phyloP scores from a whole-genome alignment of 164 flowering plant species.

The Vitis labrusca region DNA sequence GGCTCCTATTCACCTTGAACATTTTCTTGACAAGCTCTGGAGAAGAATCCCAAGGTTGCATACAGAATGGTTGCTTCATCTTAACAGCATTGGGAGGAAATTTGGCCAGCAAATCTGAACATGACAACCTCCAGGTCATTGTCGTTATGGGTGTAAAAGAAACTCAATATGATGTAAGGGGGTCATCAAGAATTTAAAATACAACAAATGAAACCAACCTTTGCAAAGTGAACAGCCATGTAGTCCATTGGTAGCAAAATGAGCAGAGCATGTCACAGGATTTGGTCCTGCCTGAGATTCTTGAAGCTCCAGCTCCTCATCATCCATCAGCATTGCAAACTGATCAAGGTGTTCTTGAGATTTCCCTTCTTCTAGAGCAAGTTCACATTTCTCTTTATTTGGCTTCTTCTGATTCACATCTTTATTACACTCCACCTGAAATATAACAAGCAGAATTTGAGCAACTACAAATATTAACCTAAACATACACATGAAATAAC shows the following conservation, averaged over 20 bases:
- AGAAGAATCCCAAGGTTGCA: conserved; percentile 87
- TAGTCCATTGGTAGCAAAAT: conserved; percentile 43
- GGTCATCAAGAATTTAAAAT: not conserved
- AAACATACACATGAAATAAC: conserved; percentile 8
- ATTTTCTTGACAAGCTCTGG: conserved; percentile 73
- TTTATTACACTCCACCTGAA: conserved; percentile 40
- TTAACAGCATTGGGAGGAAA: conserved; percentile 85
- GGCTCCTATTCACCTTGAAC: conserved; percentile 60
- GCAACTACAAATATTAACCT: not conserved
- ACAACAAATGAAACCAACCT: conserved; percentile 43
- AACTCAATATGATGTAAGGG: not conserved
- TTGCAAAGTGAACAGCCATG: conserved; percentile 85
- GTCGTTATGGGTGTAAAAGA: not conserved
- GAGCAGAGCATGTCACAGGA: conserved; percentile 63
- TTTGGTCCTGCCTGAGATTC: conserved; percentile 72
- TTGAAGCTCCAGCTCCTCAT: conserved; percentile 88
- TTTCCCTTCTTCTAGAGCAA: conserved; percentile 45
- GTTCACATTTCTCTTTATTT: conserved; percentile 53
- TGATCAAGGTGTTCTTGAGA: conserved; percentile 33
- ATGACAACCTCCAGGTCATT: too few relatives aligned
- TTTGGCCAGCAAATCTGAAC: conserved; percentile 71
- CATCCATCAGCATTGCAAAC: conserved; percentile 55
- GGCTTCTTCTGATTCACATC: conserved; percentile 28
- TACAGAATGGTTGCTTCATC: conserved; percentile 77
- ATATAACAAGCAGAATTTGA: conserved; percentile 8